These are phyloP conservation scores for Erythrophleum fordii DNA, from an alignment of 306 rosid genomes.

Conservation along the genomic window DNA sequence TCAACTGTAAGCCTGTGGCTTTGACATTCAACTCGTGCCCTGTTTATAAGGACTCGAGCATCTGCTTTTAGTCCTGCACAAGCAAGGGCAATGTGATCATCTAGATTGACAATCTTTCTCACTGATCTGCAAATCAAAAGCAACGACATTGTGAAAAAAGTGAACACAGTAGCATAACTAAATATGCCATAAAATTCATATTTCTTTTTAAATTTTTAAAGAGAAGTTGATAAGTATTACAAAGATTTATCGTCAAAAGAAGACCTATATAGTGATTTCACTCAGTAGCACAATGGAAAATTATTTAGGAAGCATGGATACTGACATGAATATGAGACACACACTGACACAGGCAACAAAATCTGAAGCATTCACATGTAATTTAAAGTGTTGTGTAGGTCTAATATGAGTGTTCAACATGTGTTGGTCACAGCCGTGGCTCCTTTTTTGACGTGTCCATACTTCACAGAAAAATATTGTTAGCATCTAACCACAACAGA, in stretches of 20 bases:
- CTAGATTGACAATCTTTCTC: constrained; percentile 37
- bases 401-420: not conserved
- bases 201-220: not conserved
- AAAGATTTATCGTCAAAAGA: not conserved
- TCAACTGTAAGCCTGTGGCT: constrained; percentile 95
- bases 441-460: not conserved
- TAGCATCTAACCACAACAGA: not conserved
- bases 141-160: not conserved
- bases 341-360: not conserved
- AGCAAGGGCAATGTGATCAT: constrained; percentile 67
- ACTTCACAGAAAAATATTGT: not conserved
- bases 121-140: constrained; percentile 32
- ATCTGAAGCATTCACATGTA: too few species aligned
- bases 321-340: not conserved
- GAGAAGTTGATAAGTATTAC: not conserved
- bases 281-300: not conserved
- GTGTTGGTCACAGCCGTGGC: not conserved
- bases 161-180: not conserved
- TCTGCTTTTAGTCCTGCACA: constrained; percentile 99
- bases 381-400: not conserved
- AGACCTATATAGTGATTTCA: not conserved
- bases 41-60: constrained; percentile 91
- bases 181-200: not conserved
- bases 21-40: constrained; percentile 92
- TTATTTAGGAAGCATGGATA: not conserved